Base-by-base conservation (phyloP, 441 rosid genomes). In the Gossypium schwendimanii region DNA sequence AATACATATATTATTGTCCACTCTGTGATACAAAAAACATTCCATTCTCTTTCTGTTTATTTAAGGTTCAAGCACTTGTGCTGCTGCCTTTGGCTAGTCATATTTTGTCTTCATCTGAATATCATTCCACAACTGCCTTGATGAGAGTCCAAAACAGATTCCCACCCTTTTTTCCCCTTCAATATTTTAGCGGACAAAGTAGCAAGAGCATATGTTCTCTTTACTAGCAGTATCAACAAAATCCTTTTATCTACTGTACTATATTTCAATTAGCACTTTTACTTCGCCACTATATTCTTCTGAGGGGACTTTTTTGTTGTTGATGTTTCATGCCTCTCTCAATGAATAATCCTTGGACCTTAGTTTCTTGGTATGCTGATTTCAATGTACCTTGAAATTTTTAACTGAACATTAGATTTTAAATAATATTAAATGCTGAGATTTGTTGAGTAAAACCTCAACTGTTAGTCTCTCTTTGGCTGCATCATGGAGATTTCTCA, bases 401-500 rank as follows among this genome's bases (percentile, higher is more conserved):
- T 49, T 14, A 47, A 8, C 41, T 47, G 11, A 24, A 66, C 23
- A n/a, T 66, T 7, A 66, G 7, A 47, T 39, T 9, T 39, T 39
- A 39, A 39, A 39, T 39, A 39, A 39, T 39, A 39, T 24, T 49
- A 49, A 64, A 49, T 44, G 69, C 5, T 21, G 54, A 64, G 20
- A 24, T 20, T 69, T 69, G 31, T 54, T 20, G 21, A 11, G 73
- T 54, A 54, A 69, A 53, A 45, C n/a, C 64, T 70, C 15, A 36
- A 7, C 9, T 36, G 21, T 70, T 59, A 4, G 67, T 10, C 54
- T 59, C 14, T 15, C 45, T 24, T 58, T 24, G 23, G 55, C 58
- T 45, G 18, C 28, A 11, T 36, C 33, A 24, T 44, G 58, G 26
- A 45, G 45, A 45, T 59, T 60, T 36, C 58, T 17, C 5, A 15